phyloP scores from a whole-genome alignment of 2,329 filamentous ascomycete species.

The Westerdykella aurantiaca region DNA sequence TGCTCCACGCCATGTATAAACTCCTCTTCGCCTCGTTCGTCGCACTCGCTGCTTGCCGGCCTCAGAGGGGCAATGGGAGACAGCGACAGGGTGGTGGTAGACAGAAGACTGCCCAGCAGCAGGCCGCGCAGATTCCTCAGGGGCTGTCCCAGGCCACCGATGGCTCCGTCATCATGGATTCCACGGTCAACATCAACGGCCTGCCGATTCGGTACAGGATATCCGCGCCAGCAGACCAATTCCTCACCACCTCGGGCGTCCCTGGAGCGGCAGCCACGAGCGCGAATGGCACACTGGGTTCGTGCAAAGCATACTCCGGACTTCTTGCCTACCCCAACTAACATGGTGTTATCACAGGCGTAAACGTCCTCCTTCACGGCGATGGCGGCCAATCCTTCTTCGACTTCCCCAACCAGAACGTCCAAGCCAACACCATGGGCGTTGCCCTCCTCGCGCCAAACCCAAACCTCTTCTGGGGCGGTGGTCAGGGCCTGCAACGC shows the following conservation, averaged over 20 bases:
- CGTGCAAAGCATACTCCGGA: neutral
- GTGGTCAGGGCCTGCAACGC: conserved; percentile 47
- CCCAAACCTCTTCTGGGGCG: conserved; percentile 53
- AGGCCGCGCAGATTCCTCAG: conserved; percentile 31
- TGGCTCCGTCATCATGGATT: conserved; percentile 52
- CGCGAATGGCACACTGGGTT: conserved; percentile 32
- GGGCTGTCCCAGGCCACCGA: conserved; percentile 45
- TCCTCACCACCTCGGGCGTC: conserved; percentile 47
- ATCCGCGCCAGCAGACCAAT: conserved; percentile 50
- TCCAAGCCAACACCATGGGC: conserved; percentile 48
- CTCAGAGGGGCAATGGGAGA: conserved; percentile 17
- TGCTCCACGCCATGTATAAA: too few relatives aligned
- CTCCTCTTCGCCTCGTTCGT: conserved; percentile 13
- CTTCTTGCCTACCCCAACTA: neutral
- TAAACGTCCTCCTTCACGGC: conserved; percentile 56
- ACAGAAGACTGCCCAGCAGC: conserved; percentile 26
- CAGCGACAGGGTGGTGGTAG: conserved; percentile 7
- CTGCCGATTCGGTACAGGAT: conserved; percentile 53
- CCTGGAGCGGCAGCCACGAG: conserved; percentile 40
- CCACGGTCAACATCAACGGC: conserved; percentile 50
- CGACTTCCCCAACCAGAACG: conserved; percentile 52
- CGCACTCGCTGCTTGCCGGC: conserved; percentile 16
- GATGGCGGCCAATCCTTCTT: conserved; percentile 57
- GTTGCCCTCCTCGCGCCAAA: conserved; percentile 52
- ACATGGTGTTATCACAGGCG: conserved; percentile 24